Conservation (phyloP, 2,329 filamentous ascomycete genomes). For the Rhexocercosporidium sp. region DNA sequence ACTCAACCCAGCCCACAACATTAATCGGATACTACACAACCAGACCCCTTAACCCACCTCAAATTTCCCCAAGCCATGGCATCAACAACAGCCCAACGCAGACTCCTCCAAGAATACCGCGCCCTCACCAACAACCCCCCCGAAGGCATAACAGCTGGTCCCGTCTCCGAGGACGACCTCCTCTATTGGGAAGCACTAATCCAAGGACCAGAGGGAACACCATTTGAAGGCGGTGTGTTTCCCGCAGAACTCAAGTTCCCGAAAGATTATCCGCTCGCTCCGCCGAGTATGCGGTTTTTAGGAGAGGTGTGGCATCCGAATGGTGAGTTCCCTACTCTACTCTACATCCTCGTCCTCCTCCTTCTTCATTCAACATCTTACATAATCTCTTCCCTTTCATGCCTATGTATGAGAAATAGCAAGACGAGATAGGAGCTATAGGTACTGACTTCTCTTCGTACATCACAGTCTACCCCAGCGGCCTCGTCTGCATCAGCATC, state of each 20-base stretch:
- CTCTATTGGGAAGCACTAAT: conserved; percentile 97
- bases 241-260: conserved; percentile 94
- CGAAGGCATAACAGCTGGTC: conserved; percentile 96
- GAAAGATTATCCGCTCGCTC: conserved; percentile 94
- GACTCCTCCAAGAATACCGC: conserved; percentile 96
- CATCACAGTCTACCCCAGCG: conserved; percentile 82
- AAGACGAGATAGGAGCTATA: background rate
- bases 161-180: conserved; percentile 91
- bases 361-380: background rate
- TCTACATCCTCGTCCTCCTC: background rate
- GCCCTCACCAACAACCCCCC: conserved; percentile 91
- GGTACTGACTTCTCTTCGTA: background rate
- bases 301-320: conserved; percentile 97
- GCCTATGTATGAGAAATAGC: background rate
- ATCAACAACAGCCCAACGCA: conserved; percentile 69
- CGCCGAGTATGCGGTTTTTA: conserved; percentile 94
- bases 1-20: background rate
- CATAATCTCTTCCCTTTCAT: background rate
- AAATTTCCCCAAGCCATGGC: conserved; percentile 49
- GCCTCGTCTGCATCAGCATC: conserved; percentile 97
- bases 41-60: background rate
- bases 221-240: conserved; percentile 95
- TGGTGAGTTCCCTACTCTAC: conserved; percentile 57
- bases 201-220: conserved; percentile 92
- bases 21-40: background rate